Evolutionary conservation across 1,284 basidiomycete genomes (phyloP), one percentile per base, ranked within the genome.

Genomic region (Malassezia dermatis): DNA sequence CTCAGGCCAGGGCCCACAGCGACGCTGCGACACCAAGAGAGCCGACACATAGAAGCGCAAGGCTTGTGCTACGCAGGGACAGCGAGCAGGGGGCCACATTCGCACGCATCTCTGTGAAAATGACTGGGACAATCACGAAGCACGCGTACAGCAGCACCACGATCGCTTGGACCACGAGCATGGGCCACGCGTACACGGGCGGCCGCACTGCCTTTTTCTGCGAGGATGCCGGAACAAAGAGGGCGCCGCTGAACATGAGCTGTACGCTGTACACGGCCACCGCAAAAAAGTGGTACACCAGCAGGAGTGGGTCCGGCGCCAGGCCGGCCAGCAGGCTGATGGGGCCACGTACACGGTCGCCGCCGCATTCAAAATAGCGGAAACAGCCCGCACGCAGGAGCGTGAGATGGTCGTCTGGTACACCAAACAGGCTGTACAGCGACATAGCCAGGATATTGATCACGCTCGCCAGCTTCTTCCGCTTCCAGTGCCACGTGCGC

Each of bases 281-380:
- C 24, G 81, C 79, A 80, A 94, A 98, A 78, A 98, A 98, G 79
- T 98, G 93, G 65, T 82, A 83, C 66, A 86, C 84, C 24, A 99
- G 83, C 35, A 89, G 76, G 24, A 82, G 62, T 0, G 89, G 88
- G 19, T 84, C 84, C 1, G 88, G 86, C 2, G 82, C 80, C 51
- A 93, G 67, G 10, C 78, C 63, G 3, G 59, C 67, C n/a, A 66
- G 45, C 27, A 65, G 40, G 28, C 61, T 57, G 12, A 96, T 89
- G 1, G 94, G 94, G 1, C 86, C 93, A 28, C 82, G 80, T 50
- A 96, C 76, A 67, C 89, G 89, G 66, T 89, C 83, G 0, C 93
- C 94, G 21, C 93, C 93, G 7, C 82, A 80, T 74, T 95, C 88
- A 71, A 99, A 95, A 78, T 98, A 99, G 72, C 88, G 88, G 81